Evolutionary conservation across 768 basidiomycete genomes (phyloP).

Genomic region (Psilocybe subaeruginosa): DNA sequence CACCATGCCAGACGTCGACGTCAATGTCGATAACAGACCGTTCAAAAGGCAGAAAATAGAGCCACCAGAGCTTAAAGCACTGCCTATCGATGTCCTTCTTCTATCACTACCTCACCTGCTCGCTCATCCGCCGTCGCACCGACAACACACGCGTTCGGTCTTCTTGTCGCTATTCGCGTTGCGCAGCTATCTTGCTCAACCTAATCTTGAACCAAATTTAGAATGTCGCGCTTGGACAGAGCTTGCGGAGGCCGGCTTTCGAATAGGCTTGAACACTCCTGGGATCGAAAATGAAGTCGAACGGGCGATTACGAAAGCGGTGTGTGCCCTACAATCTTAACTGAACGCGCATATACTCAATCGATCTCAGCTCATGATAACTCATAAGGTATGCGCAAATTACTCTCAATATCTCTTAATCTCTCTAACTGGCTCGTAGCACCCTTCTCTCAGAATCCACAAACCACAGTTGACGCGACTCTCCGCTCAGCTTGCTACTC

Average conservation of each 20-base stretch:
- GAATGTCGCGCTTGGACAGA: constrained; percentile 77
- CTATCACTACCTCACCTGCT: constrained; percentile 64
- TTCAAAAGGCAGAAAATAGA: constrained; percentile 19
- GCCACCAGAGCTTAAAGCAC: constrained; percentile 10
- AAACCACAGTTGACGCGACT: constrained; percentile 62
- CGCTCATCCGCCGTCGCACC: constrained; percentile 67
- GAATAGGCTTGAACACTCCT: constrained; percentile 50
- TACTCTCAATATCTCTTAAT: neutral
- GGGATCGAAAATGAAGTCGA: constrained; percentile 66
- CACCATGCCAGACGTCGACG: constrained; percentile 6
- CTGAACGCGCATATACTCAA: constrained; percentile 2
- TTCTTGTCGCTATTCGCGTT: constrained; percentile 59
- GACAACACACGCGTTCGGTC: constrained; percentile 54
- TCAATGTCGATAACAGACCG: constrained; percentile 10
- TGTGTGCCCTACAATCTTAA: constrained; percentile 37
- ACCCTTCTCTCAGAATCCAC: constrained; percentile 66
- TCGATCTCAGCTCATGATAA: constrained; percentile 46
- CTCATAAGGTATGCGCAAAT: constrained; percentile 53
- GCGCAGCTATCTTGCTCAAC: constrained; percentile 52
- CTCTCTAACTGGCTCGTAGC: constrained; percentile 38
- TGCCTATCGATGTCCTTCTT: constrained; percentile 52
- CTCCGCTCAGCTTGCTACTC: constrained; percentile 61
- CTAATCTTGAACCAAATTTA: constrained; percentile 53
- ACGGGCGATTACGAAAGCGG: constrained; percentile 69
- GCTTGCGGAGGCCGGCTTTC: constrained; percentile 70